A percentile compares a stretch with the other conserved stretches of the same genome.
Conservation (phyloP, 441 rosid genomes). For the Adansonia gregorii region DNA sequence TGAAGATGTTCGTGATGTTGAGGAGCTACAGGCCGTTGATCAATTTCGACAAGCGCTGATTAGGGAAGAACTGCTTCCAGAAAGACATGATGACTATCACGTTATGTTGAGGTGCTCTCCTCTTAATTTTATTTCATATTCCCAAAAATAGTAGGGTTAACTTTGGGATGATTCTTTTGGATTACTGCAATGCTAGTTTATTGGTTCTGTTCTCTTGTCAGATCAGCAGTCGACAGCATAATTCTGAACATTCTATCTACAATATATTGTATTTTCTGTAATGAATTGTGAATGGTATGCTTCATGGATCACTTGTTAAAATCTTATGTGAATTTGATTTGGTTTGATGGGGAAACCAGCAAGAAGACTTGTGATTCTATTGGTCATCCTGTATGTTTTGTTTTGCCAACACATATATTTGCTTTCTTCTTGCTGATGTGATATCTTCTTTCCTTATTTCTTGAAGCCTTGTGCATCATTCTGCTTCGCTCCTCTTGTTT, state of each 20-base stretch:
- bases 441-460: background rate
- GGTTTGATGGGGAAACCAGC: background rate
- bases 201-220: background rate
- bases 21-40: slow-evolving; percentile 86
- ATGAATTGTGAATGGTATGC: background rate
- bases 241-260: background rate
- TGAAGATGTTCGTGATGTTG: slow-evolving; percentile 89
- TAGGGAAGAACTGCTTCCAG: slow-evolving; percentile 82
- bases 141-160: too few relatives aligned
- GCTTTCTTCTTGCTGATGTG: slow-evolving; percentile 15
- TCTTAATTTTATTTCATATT: slow-evolving; percentile 15
- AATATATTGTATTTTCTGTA: background rate
- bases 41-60: slow-evolving; percentile 77
- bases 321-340: background rate
- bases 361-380: background rate
- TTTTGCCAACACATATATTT: background rate
- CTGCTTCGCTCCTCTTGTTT: background rate
- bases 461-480: slow-evolving; percentile 13
- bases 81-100: slow-evolving; percentile 81
- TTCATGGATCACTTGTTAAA: slow-evolving; percentile 6
- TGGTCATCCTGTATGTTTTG: background rate
- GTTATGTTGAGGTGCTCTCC: slow-evolving; percentile 79
- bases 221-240: background rate
- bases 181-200: background rate
- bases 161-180: background rate